Evolutionary conservation across 2,329 filamentous ascomycete genomes (phyloP), one percentile per base, ranked within the genome.

Genomic region (Stenocarpella maydis): DNA sequence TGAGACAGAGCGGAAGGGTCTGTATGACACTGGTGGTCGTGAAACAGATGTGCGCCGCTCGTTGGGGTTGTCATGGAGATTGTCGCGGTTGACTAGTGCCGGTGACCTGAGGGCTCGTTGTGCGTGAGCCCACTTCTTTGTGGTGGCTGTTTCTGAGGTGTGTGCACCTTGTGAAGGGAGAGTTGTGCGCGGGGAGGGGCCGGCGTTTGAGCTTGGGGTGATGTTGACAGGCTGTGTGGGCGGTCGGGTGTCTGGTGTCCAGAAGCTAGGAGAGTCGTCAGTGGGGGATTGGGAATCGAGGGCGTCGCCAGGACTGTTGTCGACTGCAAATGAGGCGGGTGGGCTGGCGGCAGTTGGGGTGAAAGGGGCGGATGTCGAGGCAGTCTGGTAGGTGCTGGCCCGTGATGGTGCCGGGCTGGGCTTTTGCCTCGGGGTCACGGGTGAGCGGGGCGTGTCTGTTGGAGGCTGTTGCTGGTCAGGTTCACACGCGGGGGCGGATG

Each of bases 11-110:
- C 76, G 75, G 55, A 80, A 82, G 31, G 80, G 79, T 73, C 82
- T 84, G 77, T 84, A 87, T 26, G 86, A 87, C 69, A 86, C 78
- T 26, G 86, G 86, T 50, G 83, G 83, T 76, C 86, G 79, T 78
- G 81, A 76, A 76, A 80, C 70, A 69, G 78, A 76, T 76, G 75
- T 75, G 76, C 82, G 64, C 50, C 45, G 69, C 39, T 39, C 64
- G 52, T 82, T 76, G 37, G 64, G 53, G 47, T 58, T 63, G 63
- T 67, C 70, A 71, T 71, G 54, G 52, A 49, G 58, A 52, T 52
- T 41, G 24, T 45, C 45, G 34, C 54, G 24, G 61, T 64, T 52
- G n/a, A 45, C 55, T 64, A 45, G 39, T 74, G 84, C 86, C 72
- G 83, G 82, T 65, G 83, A 76, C 63, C 85, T 75, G 68, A 86